Base-by-base conservation (phyloP, 2,329 filamentous ascomycete genomes). In the Tolypocladium capitatum region DNA sequence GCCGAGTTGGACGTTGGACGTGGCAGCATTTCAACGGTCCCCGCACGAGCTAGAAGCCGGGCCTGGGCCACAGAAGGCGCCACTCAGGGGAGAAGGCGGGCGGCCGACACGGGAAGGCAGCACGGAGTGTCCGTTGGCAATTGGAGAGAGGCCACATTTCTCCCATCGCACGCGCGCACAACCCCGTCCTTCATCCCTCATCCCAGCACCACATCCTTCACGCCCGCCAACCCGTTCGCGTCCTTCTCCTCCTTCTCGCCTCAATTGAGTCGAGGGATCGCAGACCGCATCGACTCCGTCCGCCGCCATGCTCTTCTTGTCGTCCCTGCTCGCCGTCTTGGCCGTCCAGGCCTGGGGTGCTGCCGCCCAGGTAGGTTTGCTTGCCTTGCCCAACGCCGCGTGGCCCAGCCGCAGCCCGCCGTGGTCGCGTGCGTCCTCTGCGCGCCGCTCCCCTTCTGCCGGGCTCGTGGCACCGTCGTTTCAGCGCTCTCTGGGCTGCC, bases 261-360 rank as follows among this genome's bases (percentile, higher is more conserved):
- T 27, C 21, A 31, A 24, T 43, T 43, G 44, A 46, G 45, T 41
- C 45, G 35, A 21, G 16, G 38, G 20, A 28, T 41, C 14, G 38
- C 38, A 41, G 13, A 33, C 27, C 44, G 24, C 30, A 16, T 33
- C 45, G 28, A 31, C 27, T 20, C 35, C 16, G 4, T 24, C 38
- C 40, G 43, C 30, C 59, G 54, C 48, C 50, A 92, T 92, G 86
- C 79, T 83, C 69, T 79, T 86, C 68, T 83, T 81, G 69, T 75
- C 85, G 60, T 79, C 85, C 58, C 74, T 83, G 50, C 70, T 91
- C 59, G 81, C 83, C 57, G 69, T 90, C 52, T 71, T 88, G 66
- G 83, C 84, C 52, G 70, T 86, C 58, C 78, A 80, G 64, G 75
- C 82, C 56, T 70, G 84, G 55, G 74, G 78, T 63, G 80, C 76